These are phyloP conservation scores for Cornus kousa DNA, from an alignment of 148 eudicot species.

Conservation along the genomic window DNA sequence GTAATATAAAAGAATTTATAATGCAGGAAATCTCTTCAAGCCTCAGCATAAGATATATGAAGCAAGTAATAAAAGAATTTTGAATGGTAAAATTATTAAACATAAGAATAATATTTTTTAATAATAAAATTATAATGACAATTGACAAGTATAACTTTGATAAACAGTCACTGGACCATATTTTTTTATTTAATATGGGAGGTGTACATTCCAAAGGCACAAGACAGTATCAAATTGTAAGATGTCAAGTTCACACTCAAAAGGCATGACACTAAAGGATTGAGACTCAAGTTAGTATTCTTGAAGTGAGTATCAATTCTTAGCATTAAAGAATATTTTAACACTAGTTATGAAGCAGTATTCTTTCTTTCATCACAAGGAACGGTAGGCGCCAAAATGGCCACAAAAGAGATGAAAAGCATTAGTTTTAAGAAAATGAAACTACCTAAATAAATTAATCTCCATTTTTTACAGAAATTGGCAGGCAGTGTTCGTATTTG, in stretches of 20 bases:
- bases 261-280: not conserved
- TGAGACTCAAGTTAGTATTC: not conserved
- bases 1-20: too few species aligned
- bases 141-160: too few species aligned
- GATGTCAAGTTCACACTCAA: not conserved
- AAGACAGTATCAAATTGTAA: not conserved
- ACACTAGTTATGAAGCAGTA: not conserved
- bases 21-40: too few species aligned
- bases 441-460: not conserved
- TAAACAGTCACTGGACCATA: too few species aligned
- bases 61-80: too few species aligned
- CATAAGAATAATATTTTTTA: too few species aligned
- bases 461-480: not conserved
- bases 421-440: slow-evolving; percentile 4
- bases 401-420: not conserved
- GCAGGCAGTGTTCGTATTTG: not conserved
- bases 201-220: not conserved
- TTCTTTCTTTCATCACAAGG: not conserved
- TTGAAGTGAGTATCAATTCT: not conserved
- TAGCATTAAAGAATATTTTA: not conserved
- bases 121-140: too few species aligned
- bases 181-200: too few species aligned
- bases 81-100: too few species aligned
- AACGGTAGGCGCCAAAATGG: not conserved
- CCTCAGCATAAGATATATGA: too few species aligned